A percentile compares a stretch with the other conserved stretches of the same genome.
Conservation (phyloP, 345 rosid species). For the Hibiscus syriacus region DNA sequence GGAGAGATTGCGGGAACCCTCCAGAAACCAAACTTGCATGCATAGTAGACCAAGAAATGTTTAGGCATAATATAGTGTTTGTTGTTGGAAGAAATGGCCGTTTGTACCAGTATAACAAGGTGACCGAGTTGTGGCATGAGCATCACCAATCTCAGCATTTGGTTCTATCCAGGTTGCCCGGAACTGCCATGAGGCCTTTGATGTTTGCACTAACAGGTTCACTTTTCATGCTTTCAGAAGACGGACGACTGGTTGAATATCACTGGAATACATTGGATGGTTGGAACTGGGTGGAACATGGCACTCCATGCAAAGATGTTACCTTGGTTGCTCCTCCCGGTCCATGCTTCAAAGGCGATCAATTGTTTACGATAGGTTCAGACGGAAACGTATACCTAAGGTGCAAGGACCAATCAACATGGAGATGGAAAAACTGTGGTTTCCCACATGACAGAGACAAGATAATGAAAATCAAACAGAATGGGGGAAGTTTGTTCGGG, state of each 20-base stretch:
- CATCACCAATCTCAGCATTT: constrained; percentile 62
- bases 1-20: constrained; percentile 61
- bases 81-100: constrained; percentile 41
- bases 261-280: constrained; percentile 59
- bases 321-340: constrained; percentile 48
- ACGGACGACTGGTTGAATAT: constrained; percentile 57
- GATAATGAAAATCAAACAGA: constrained; percentile 14
- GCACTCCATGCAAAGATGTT: constrained; percentile 48
- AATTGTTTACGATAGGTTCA: constrained; percentile 48
- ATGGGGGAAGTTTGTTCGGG: too few relatives aligned
- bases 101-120: constrained; percentile 58
- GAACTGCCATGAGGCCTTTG: constrained; percentile 44
- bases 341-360: constrained; percentile 48
- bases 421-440: constrained; percentile 59
- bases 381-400: constrained; percentile 54
- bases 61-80: constrained; percentile 48
- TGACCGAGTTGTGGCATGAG: constrained; percentile 58
- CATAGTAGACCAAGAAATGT: constrained; percentile 55
- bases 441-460: constrained; percentile 24
- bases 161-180: constrained; percentile 38
- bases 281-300: constrained; percentile 70
- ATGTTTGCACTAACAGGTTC: constrained; percentile 43
- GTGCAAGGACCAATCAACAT: constrained; percentile 39
- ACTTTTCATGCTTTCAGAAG: constrained; percentile 55
- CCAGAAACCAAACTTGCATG: constrained; percentile 41